Conservation (phyloP, 495 filamentous ascomycete genomes). For the Wilcoxina mikolae region DNA sequence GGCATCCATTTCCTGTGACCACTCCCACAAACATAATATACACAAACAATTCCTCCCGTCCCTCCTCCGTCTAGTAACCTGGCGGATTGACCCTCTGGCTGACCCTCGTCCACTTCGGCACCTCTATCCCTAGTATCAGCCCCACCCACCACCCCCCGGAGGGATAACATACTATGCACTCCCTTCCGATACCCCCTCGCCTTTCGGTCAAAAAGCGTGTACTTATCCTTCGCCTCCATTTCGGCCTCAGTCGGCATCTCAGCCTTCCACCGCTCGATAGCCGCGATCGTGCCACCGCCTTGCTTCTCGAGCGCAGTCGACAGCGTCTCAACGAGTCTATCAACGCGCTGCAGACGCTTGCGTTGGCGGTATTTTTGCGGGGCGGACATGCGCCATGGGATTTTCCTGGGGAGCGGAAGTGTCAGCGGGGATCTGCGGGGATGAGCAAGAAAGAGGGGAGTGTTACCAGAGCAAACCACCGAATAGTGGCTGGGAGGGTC, state of each 20-base stretch:
- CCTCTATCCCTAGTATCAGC: conserved; percentile 39
- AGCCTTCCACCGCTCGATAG: conserved; percentile 71
- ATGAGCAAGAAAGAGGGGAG: conserved; percentile 5
- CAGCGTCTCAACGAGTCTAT: conserved; percentile 60
- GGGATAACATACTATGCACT: conserved; percentile 70
- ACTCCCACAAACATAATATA: neutral
- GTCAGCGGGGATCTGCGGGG: conserved; percentile 8
- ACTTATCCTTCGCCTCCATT: conserved; percentile 94
- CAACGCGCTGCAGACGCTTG: conserved; percentile 69
- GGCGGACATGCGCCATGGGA: conserved; percentile 83
- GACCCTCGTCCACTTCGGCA: conserved; percentile 93
- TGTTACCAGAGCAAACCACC: conserved; percentile 71
- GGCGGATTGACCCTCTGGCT: conserved; percentile 86
- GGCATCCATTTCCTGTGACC: neutral
- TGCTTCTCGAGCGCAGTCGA: conserved; percentile 62
- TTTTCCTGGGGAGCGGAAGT: conserved; percentile 67
- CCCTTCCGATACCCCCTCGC: conserved; percentile 90
- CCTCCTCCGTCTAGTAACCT: conserved; percentile 50
- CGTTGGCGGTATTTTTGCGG: conserved; percentile 85
- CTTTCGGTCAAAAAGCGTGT: conserved; percentile 93
- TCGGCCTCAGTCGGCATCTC: conserved; percentile 94
- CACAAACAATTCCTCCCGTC: neutral
- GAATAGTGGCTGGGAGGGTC: conserved; percentile 56
- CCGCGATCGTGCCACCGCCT: conserved; percentile 46
- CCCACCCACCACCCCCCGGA: neutral